phyloP scores from a whole-genome alignment of 2,329 filamentous ascomycete genomes.

The Leptographium flavum region DNA sequence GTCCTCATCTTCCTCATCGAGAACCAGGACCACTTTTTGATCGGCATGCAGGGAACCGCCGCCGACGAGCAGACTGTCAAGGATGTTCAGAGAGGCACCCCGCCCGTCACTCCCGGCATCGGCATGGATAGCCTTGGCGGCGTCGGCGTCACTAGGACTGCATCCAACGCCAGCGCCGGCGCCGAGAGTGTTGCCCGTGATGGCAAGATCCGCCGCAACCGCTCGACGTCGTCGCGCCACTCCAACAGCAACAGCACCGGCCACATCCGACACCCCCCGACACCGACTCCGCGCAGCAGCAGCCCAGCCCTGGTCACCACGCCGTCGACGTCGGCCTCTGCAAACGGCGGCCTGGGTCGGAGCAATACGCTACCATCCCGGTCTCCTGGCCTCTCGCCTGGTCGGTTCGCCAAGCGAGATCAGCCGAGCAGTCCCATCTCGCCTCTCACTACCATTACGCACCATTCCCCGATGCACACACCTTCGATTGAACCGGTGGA shows the following conservation, averaged over 20 bases:
- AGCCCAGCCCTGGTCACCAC: constrained; percentile 41
- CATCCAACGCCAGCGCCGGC: constrained; percentile 77
- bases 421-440: constrained; percentile 16
- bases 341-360: constrained; percentile 33
- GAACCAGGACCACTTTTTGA: constrained; percentile 95
- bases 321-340: constrained; percentile 23
- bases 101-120: constrained; percentile 26
- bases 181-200: constrained; percentile 76
- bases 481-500: constrained; percentile 26
- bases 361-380: constrained; percentile 91
- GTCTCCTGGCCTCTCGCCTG: constrained; percentile 56
- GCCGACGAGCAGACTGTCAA: constrained; percentile 67
- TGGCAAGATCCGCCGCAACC: constrained; percentile 69
- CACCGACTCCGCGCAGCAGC: constrained; percentile 49
- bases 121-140: constrained; percentile 30
- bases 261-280: constrained; percentile 30
- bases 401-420: constrained; percentile 42
- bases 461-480: constrained; percentile 31
- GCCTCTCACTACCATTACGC: constrained; percentile 21
- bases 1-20: constrained; percentile 96
- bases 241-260: constrained; percentile 32
- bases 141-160: constrained; percentile 54
- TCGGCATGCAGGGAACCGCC: constrained; percentile 97
- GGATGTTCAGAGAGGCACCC: constrained; percentile 55
- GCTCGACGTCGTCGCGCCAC: constrained; percentile 78